Base-by-base conservation (phyloP, 768 basidiomycete genomes). In the Boletales sp. region DNA sequence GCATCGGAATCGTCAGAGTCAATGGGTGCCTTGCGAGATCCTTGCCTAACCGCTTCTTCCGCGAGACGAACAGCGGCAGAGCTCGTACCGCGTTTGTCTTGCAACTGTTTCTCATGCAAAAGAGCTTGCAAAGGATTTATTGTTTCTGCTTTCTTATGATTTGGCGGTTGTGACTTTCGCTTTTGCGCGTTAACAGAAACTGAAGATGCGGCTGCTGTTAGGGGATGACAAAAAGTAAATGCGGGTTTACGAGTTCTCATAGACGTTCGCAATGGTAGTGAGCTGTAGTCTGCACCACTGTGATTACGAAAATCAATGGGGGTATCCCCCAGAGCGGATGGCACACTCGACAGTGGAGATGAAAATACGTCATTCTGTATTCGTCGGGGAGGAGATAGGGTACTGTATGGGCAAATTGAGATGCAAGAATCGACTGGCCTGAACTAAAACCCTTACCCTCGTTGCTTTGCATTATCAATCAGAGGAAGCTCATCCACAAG, bases 71-170 rank as follows among this genome's bases (percentile, higher is more conserved):
- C 59, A 8, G 74, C 78, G 8, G 72, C 66, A 13, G 41, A 64
- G 38, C 74, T 74, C 24, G 72, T 69, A 13, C 69, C 67, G 18
- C 55, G 69, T 37, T 55, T 63, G 6, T 69, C 55, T 39, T 59
- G 57, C 21, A 58, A 38, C 15, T 55, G 52, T 59, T 81, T 84
- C 63, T 84, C 82, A 53, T 73, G 78, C 35, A 84, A 61, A 29
- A 85, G 73, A 2, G 69, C 74, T 43, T 73, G 74, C 18, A 87
- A 70, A 10, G 85, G 84, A 53, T 82, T 78, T 30, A n/a, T n/a
- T 11, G 63, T 58, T 18, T 12, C 39, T n/a, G 51, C 38, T 35
- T 53, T 63, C 56, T 67, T 69, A 38, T 47, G 52, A 14, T 49
- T 52, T 42, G 21, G 29, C 0, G 39, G 27, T 9, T 36, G 17